Evolutionary conservation across 345 rosid species (phyloP).

Genomic region (Melaleuca quinquenervia): DNA sequence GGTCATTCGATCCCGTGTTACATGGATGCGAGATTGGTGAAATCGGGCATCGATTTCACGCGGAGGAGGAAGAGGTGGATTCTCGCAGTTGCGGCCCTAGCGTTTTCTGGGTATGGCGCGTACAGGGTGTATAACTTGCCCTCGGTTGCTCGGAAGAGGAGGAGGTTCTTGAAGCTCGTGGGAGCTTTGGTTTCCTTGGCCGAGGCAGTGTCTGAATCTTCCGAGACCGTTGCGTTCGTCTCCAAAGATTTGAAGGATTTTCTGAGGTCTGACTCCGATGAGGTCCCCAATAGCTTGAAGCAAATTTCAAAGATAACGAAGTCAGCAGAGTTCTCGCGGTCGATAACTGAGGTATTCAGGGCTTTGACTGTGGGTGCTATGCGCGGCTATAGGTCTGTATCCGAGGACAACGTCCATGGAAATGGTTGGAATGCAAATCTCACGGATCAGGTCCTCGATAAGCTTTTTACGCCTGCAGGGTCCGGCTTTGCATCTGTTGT

Average conservation of each 20-base stretch:
- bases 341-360: constrained; percentile 29
- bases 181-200: constrained; percentile 40
- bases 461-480: constrained; percentile 51
- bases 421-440: constrained; percentile 21
- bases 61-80: constrained; percentile 48
- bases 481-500: constrained; percentile 68
- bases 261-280: constrained; percentile 54
- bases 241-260: constrained; percentile 43
- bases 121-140: constrained; percentile 58
- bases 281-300: constrained; percentile 57
- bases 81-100: constrained; percentile 21
- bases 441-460: constrained; percentile 44
- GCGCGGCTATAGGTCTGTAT: constrained; percentile 24
- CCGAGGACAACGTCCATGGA: constrained; percentile 3
- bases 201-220: constrained; percentile 51
- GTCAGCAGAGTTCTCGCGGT: constrained; percentile 47
- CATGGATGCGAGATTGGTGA: constrained; percentile 46
- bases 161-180: constrained; percentile 33
- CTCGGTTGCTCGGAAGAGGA: constrained; percentile 34
- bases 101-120: constrained; percentile 36
- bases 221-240: constrained; percentile 35
- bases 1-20: background rate
- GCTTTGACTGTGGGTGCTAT: constrained; percentile 44
- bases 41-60: constrained; percentile 32
- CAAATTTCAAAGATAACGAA: constrained; percentile 52